phyloP scores from a whole-genome alignment of 1,284 basidiomycete species.

The Takashimella tepidaria region DNA sequence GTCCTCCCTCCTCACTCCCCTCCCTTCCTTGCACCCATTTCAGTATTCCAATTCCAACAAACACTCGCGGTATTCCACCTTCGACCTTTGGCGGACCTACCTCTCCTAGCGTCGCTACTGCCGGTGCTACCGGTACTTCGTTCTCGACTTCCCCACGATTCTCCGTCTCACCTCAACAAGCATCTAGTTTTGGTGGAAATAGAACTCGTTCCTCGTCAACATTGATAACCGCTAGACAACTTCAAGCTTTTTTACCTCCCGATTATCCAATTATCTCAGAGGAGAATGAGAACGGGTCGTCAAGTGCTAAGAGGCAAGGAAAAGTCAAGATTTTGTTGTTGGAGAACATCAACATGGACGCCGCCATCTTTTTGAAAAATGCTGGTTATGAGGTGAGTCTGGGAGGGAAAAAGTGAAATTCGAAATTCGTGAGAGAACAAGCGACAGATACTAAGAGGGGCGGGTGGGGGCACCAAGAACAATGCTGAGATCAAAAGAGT shows the following conservation, averaged over 20 bases:
- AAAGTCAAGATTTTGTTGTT: slow-evolving; percentile 63
- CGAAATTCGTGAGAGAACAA: neutral
- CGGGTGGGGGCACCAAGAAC: too few relatives aligned
- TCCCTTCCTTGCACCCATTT: neutral
- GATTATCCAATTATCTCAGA: slow-evolving; percentile 33
- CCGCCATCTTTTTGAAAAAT: slow-evolving; percentile 71
- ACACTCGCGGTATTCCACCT: slow-evolving; percentile 40
- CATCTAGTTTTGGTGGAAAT: slow-evolving; percentile 15
- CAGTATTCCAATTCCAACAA: slow-evolving; percentile 47
- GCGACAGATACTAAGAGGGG: too few relatives aligned
- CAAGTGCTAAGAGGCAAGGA: slow-evolving; percentile 29
- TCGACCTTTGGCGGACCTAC: slow-evolving; percentile 23
- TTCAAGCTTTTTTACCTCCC: slow-evolving; percentile 46
- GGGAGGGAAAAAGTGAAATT: neutral
- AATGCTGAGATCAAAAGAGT: neutral
- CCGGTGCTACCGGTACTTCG: neutral
- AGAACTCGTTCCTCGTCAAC: slow-evolving; percentile 6
- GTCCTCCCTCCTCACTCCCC: neutral
- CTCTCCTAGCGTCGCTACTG: slow-evolving; percentile 24
- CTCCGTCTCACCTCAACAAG: slow-evolving; percentile 21
- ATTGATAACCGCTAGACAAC: neutral
- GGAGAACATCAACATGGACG: slow-evolving; percentile 93
- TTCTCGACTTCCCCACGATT: slow-evolving; percentile 16
- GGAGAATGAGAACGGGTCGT: slow-evolving; percentile 20
- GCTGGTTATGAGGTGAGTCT: slow-evolving; percentile 65